A percentile compares a stretch with the other conserved stretches of the same genome.
Evolutionary conservation across 345 rosid species (phyloP).

Genomic region (Hevea brasiliensis): DNA sequence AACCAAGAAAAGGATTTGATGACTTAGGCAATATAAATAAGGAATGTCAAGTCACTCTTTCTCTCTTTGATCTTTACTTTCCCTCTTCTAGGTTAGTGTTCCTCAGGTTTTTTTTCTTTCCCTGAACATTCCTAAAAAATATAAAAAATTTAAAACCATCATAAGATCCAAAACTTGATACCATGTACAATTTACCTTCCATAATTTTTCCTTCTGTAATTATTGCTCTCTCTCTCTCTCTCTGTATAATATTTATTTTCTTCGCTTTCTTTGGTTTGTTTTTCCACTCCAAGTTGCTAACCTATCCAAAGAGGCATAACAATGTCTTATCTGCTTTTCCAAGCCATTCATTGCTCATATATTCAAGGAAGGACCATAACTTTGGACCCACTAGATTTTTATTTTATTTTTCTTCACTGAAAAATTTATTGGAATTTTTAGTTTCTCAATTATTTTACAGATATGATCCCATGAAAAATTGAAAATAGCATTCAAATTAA

Average conservation of each 20-base stretch:
- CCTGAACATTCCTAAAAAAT: too few species aligned
- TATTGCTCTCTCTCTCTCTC: slow-evolving; percentile 9
- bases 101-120: background rate
- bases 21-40: background rate
- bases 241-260: background rate
- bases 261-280: background rate
- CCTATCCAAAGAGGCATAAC: background rate
- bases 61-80: slow-evolving; percentile 1
- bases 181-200: slow-evolving; percentile 16
- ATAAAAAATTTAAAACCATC: background rate
- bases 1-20: slow-evolving; percentile 14
- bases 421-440: too few species aligned
- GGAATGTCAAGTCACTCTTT: slow-evolving; percentile 27
- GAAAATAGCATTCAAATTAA: too few species aligned
- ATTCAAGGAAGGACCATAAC: too few species aligned
- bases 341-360: too few species aligned
- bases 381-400: too few species aligned
- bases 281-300: background rate
- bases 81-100: slow-evolving; percentile 4
- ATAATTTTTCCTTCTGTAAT: slow-evolving; percentile 13
- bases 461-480: too few species aligned
- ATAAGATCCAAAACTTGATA: slow-evolving; percentile 28
- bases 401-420: too few species aligned
- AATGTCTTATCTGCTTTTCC: background rate
- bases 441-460: too few species aligned